Evolutionary conservation across 2,329 filamentous ascomycete species (phyloP), one percentile per base, ranked within the genome.

Genomic region (Bipolaris victoriae): DNA sequence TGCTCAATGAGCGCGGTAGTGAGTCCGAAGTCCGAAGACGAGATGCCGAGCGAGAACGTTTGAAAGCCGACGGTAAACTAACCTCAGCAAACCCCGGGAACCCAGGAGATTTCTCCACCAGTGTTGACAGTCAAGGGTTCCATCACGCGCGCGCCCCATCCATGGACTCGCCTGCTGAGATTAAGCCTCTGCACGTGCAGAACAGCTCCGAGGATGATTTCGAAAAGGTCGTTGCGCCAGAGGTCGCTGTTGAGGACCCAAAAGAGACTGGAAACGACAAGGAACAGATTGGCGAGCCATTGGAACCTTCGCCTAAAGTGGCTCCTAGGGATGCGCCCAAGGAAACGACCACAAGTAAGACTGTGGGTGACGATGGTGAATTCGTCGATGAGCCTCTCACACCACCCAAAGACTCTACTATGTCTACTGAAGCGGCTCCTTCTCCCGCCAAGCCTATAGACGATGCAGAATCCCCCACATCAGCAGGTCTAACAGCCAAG

Each of bases 181-280:
- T 86, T 49, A 90, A 90, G 51, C 84, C 83, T 45, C 81, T 93
- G 1, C 91, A 94, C 65, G 86, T 94, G 13, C 90, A 89, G 50
- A 96, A 95, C 68, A 87, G 86, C 15, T 89, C 90, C 11, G 92
- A 97, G 64, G 91, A 95, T 62, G 95, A 98, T 72, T 98, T 97
- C 70, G 95, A 99, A 74, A 92, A 97, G 76, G 93, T 98, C 9
- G 81, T 81, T 44, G 81, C 83, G 22, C 84, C 85, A 44, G 88
- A 87, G 29, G 89, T 92, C 57, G 84, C 92, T 67, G 86, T 86
- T 16, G 90, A 93, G 60, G 88, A 91, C 49, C 86, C 56, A 9
- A 69, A 69, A 50, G 64, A 60, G 7, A 58, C 58, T 20, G 39
- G 84, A 1, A 86, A 90, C 61, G 86, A 90, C 35, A 73, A 72